Evolutionary conservation across 78 protist genomes (phyloP).

Genomic region (Polysphondylium violaceum): DNA sequence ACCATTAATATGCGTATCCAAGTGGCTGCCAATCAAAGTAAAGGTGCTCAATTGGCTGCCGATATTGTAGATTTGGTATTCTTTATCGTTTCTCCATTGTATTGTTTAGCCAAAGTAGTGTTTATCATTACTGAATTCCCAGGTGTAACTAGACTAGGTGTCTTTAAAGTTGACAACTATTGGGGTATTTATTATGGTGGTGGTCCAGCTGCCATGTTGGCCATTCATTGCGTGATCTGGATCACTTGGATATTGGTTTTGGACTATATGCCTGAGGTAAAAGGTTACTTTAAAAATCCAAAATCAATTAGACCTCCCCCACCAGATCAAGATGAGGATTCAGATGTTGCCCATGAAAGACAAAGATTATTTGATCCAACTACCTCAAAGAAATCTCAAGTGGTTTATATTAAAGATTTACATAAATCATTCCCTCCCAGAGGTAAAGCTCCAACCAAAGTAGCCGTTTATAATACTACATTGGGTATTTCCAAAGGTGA

Average conservation of each 20-base stretch:
- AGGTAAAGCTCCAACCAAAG: constrained; percentile 54
- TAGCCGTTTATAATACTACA: constrained; percentile 45
- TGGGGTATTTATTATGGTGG: constrained; percentile 28
- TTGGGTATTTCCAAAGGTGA: constrained; percentile 55
- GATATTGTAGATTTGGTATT: constrained; percentile 27
- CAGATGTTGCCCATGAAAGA: constrained; percentile 44
- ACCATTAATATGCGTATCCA: constrained; percentile 14
- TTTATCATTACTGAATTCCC: constrained; percentile 22
- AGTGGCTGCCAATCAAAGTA: background rate
- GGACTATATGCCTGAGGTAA: constrained; percentile 26
- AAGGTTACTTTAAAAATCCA: constrained; percentile 46
- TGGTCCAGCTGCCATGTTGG: constrained; percentile 10
- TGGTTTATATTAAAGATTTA: background rate
- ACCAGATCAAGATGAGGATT: constrained; percentile 31
- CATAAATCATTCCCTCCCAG: constrained; percentile 38
- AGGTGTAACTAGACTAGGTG: constrained; percentile 14
- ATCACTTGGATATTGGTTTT: constrained; percentile 8
- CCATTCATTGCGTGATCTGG: constrained; percentile 35
- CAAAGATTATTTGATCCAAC: background rate
- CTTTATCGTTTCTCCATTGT: constrained; percentile 40
- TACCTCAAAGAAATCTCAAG: background rate
- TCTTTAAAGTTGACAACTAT: background rate
- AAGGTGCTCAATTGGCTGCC: background rate
- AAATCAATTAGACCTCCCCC: constrained; percentile 2
- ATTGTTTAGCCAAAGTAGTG: constrained; percentile 16